Percentiles rank a stretch among this genome's conserved stretches.
These are phyloP conservation scores for Nemophila menziesii DNA, from an alignment of 257 asterid species.

Conservation along the genomic window DNA sequence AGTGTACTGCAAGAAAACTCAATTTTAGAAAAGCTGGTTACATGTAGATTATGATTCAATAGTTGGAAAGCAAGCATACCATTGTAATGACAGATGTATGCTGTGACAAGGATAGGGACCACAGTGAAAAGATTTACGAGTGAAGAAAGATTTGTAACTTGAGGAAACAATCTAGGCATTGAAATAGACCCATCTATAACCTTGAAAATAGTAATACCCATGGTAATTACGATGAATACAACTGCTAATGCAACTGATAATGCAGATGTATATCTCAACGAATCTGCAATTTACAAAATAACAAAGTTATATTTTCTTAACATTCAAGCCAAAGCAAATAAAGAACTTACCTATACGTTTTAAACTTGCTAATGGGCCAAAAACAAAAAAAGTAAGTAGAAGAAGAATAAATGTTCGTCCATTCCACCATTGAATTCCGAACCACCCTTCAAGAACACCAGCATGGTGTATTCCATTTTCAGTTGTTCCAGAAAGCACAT, in stretches of 20 bases:
- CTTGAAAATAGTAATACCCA: constrained; percentile 73
- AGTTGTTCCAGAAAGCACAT: constrained; percentile 92
- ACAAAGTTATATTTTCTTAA: background rate
- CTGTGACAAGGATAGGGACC: constrained; percentile 93
- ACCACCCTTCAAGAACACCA: constrained; percentile 95
- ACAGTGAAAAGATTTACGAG: constrained; percentile 75
- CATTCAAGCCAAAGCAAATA: background rate
- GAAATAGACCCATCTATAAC: constrained; percentile 47
- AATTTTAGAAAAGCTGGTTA: too few species aligned
- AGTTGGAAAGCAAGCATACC: constrained; percentile 41
- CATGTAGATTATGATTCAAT: constrained; percentile 1
- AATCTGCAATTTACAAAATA: constrained; percentile 45
- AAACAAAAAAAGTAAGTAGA: constrained; percentile 54
- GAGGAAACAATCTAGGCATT: constrained; percentile 80
- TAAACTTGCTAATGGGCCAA: constrained; percentile 90
- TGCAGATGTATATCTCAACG: constrained; percentile 90
- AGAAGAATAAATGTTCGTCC: constrained; percentile 60
- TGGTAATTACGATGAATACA: constrained; percentile 69
- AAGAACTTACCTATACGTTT: constrained; percentile 74
- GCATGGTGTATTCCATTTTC: constrained; percentile 78
- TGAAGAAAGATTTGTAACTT: constrained; percentile 48
- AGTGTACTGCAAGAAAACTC: constrained; percentile 61
- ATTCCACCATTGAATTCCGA: constrained; percentile 94
- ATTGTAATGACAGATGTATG: constrained; percentile 91
- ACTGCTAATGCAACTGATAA: constrained; percentile 90